phyloP scores from a whole-genome alignment of 2,329 filamentous ascomycete species.

The Xylaria sp. region DNA sequence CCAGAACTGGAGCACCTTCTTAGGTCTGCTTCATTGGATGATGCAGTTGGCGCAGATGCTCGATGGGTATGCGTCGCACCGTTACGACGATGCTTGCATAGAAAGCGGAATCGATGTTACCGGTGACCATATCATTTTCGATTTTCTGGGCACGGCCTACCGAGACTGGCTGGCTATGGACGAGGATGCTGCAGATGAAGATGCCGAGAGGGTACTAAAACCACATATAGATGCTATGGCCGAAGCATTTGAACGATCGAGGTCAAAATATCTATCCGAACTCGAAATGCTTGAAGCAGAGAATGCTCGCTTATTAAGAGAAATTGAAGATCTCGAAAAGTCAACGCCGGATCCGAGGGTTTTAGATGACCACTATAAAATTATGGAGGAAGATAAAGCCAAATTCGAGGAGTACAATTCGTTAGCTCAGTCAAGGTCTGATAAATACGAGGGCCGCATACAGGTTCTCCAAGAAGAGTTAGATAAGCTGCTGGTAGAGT shows the following conservation, averaged over 20 bases:
- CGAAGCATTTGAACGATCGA: constrained; percentile 83
- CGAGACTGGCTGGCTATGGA: constrained; percentile 94
- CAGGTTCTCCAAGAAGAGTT: constrained; percentile 88
- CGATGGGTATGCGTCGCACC: constrained; percentile 79
- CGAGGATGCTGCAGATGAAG: constrained; percentile 87
- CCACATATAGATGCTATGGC: constrained; percentile 92
- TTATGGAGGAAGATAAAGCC: constrained; percentile 91
- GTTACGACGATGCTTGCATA: constrained; percentile 89
- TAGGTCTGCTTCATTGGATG: constrained; percentile 97
- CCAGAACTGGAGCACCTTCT: constrained; percentile 95
- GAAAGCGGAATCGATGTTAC: constrained; percentile 89
- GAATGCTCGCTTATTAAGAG: constrained; percentile 80
- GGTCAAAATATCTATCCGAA: constrained; percentile 85
- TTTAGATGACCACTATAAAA: constrained; percentile 88
- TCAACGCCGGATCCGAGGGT: constrained; percentile 84
- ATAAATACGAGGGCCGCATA: constrained; percentile 86
- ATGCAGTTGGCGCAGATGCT: constrained; percentile 97
- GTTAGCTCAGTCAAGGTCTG: constrained; percentile 82
- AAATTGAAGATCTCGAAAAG: constrained; percentile 91
- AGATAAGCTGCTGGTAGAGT: constrained; percentile 77
- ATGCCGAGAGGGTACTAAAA: constrained; percentile 78
- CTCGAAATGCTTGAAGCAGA: constrained; percentile 88
- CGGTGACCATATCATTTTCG: constrained; percentile 92
- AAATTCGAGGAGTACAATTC: constrained; percentile 97
- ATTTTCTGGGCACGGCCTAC: constrained; percentile 90